phyloP scores from a whole-genome alignment of 371 early-diverging fungal genomes.

The Mucor piriformis region DNA sequence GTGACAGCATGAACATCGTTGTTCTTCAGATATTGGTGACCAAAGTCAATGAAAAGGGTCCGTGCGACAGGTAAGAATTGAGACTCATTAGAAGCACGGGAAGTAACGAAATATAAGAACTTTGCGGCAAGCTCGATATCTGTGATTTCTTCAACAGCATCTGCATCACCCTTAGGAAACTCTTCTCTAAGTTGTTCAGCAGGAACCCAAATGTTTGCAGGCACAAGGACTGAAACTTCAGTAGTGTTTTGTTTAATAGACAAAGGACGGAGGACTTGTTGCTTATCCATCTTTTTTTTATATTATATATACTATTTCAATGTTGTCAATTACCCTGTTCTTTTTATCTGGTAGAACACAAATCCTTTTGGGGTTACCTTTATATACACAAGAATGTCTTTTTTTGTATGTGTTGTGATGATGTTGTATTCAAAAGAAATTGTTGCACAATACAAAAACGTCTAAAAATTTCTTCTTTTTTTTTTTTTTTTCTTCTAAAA shows the following conservation, averaged over 20 bases:
- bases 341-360: too few relatives aligned
- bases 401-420: slow-evolving; percentile 19
- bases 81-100: slow-evolving; percentile 59
- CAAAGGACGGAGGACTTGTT: slow-evolving; percentile 74
- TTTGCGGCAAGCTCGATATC: slow-evolving; percentile 78
- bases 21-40: slow-evolving; percentile 72
- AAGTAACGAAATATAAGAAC: slow-evolving; percentile 73
- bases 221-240: slow-evolving; percentile 84
- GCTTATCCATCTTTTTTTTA: slow-evolving; percentile 24
- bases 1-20: slow-evolving; percentile 88
- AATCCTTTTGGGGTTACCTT: too few relatives aligned
- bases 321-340: background rate
- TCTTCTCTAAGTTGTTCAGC: slow-evolving; percentile 89
- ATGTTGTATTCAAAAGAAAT: slow-evolving; percentile 14
- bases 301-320: background rate
- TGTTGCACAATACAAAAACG: slow-evolving; percentile 21
- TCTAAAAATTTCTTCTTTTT: slow-evolving; percentile 5
- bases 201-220: slow-evolving; percentile 84
- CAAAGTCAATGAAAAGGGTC: slow-evolving; percentile 79
- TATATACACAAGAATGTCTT: background rate
- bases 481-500: slow-evolving; percentile 6
- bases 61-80: slow-evolving; percentile 76
- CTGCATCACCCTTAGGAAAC: slow-evolving; percentile 55
- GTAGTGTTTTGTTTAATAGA: slow-evolving; percentile 78
- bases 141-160: slow-evolving; percentile 59